Evolutionary conservation across 108 stramenopile genomes (phyloP).

Genomic region (Cyclostephanos invisitatus): DNA sequence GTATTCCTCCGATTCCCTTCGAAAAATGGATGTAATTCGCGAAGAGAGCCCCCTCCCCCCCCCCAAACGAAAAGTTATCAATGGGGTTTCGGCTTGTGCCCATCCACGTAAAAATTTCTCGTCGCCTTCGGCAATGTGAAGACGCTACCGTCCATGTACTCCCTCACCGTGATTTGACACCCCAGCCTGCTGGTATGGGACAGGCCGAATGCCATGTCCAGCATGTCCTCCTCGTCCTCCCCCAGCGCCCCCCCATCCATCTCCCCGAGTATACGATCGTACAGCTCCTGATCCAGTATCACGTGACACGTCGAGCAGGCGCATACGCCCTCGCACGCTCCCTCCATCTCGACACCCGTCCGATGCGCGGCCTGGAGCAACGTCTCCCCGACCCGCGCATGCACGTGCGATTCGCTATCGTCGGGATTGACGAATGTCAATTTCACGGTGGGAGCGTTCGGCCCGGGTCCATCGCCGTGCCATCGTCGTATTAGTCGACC

Average conservation of each 20-base stretch:
- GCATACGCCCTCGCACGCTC: slow-evolving; percentile 98
- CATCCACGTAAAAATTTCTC: slow-evolving; percentile 98
- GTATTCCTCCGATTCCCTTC: too few species aligned
- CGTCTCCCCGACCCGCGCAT: slow-evolving; percentile 75
- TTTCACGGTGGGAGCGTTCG: slow-evolving; percentile 68
- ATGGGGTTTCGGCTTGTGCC: slow-evolving; percentile 97
- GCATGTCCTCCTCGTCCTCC: slow-evolving; percentile 97
- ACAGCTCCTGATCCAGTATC: slow-evolving; percentile 84
- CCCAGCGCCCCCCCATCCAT: slow-evolving; percentile 62
- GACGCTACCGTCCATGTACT: slow-evolving; percentile 91
- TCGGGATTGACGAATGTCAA: slow-evolving; percentile 72
- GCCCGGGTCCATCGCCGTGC: slow-evolving; percentile 67
- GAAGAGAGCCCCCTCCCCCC: too few species aligned
- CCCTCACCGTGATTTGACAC: slow-evolving; percentile 88
- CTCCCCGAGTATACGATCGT: slow-evolving; percentile 68
- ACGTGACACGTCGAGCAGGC: slow-evolving; percentile 98
- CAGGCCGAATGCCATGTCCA: slow-evolving; percentile 98
- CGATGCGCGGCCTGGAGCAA: slow-evolving; percentile 84
- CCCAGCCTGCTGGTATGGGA: slow-evolving; percentile 93
- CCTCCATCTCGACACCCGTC: slow-evolving; percentile 85
- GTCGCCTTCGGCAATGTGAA: slow-evolving; percentile 92
- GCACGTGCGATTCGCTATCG: slow-evolving; percentile 40
- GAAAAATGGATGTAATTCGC: too few species aligned
- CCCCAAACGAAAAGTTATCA: too few species aligned
- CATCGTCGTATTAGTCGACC: slow-evolving; percentile 29